Conservation (phyloP, 352 stramenopile genomes). For the Globisporangium paroecandrum region DNA sequence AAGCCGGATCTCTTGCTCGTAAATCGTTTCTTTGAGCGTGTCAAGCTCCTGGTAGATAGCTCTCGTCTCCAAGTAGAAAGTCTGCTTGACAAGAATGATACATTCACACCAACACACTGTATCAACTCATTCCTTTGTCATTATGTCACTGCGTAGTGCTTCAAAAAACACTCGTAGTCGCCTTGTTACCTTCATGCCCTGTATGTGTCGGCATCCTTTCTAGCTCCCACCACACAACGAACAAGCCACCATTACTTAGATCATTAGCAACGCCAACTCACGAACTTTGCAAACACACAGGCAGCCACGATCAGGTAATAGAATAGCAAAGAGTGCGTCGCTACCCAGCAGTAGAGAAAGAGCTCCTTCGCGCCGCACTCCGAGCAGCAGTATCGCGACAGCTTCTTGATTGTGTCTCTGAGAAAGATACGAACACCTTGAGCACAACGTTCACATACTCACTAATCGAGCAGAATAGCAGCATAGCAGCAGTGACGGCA, state of each 20-base stretch:
- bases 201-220: conserved; percentile 72
- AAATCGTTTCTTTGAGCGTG: conserved; percentile 54
- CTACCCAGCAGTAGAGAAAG: conserved; percentile 65
- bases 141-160: too few relatives aligned
- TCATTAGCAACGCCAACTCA: background rate
- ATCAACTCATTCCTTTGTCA: too few relatives aligned
- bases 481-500: background rate
- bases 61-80: conserved; percentile 56
- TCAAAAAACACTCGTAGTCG: too few relatives aligned
- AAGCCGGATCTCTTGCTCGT: conserved; percentile 54
- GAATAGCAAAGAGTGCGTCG: background rate
- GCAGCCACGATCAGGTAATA: background rate
- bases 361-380: conserved; percentile 60
- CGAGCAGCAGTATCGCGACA: conserved; percentile 56
- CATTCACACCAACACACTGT: too few relatives aligned
- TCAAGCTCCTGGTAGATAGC: conserved; percentile 50
- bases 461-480: background rate
- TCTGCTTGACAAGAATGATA: conserved; percentile 17
- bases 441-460: background rate
- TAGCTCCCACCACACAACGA: conserved; percentile 10
- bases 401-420: conserved; percentile 42
- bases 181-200: conserved; percentile 54
- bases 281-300: background rate
- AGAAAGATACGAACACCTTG: background rate
- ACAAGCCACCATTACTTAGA: background rate